Conservation (phyloP, 768 basidiomycete species). For the Roridomyces roridus region DNA sequence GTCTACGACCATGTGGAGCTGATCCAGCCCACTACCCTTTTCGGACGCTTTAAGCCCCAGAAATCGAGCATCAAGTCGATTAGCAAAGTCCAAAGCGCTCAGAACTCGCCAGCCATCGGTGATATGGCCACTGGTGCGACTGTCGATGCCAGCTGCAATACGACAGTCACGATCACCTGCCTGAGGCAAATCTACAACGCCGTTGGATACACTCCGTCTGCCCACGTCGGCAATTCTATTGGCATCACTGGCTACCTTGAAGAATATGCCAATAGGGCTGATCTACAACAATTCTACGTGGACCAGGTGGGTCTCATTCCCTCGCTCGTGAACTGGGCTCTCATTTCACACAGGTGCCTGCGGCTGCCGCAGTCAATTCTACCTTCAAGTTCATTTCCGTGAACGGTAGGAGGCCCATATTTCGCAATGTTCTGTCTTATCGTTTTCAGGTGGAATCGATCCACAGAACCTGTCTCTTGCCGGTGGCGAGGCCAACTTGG, state of each 20-base stretch:
- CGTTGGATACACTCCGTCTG: constrained; percentile 36
- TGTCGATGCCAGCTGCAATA: constrained; percentile 43
- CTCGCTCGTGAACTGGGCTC: no score
- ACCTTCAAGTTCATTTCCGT: constrained; percentile 36
- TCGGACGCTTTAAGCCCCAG: constrained; percentile 46
- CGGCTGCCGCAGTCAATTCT: constrained; percentile 37
- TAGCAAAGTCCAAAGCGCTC: background rate
- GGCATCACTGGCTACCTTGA: constrained; percentile 50
- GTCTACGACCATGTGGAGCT: constrained; percentile 62
- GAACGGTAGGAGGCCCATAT: constrained; percentile 45
- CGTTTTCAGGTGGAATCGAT: constrained; percentile 9
- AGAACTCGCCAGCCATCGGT: background rate
- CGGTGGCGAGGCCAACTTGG: constrained; percentile 49
- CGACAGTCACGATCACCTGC: constrained; percentile 48
- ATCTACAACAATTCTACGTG: constrained; percentile 47
- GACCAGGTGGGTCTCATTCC: constrained; percentile 7
- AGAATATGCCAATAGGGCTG: constrained; percentile 49
- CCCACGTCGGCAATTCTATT: constrained; percentile 40
- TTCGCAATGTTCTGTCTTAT: background rate
- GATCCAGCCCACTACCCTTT: constrained; percentile 70
- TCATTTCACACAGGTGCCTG: constrained; percentile 29
- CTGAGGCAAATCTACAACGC: constrained; percentile 48
- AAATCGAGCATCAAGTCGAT: constrained; percentile 22
- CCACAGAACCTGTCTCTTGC: constrained; percentile 11
- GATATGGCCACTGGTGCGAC: constrained; percentile 18